Evolutionary conservation across 306 rosid genomes (phyloP), one percentile per base, ranked within the genome.

Genomic region (Trichosanthes cucumerina): DNA sequence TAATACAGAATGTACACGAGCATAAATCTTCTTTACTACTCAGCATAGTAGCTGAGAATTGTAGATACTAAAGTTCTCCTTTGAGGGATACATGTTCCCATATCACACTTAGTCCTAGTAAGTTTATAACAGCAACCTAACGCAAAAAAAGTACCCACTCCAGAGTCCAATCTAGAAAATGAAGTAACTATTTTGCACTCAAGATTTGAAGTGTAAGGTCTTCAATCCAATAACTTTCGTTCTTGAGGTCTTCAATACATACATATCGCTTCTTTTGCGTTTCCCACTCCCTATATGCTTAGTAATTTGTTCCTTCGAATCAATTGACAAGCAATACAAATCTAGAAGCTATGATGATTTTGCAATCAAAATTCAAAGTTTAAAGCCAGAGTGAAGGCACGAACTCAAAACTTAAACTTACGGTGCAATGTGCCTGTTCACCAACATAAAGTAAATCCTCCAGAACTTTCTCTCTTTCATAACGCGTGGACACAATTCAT

Each of bases 401-500:
- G 21, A 80, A 54, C 41, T 13, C 33, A 47, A 62, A 44, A 70
- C 34, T 47, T 24, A 15, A 70, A 85, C 95, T 88, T 84, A 92
- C 88, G 84, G 91, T 74, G 88, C 87, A 64, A 85, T 80, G 41
- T 88, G 93, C 64, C 64, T 83, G 85, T 87, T 82, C 79, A 88
- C 83, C 58, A 90, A 81, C 77, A 86, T 82, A 82, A 90, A 88
- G 83, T 92, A 88, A 81, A 92, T 88, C 78, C 88, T 90, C 93
- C 97, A 92, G 83, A 88, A 90, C 83, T 85, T 90, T 81, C 93
- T 90, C 83, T 88, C 93, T 79, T 82, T 92, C 93, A 92, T 92
- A 75, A 85, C 83, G 49, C 89, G 88, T 43, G 93, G 93, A 79
- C 96, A 88, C 79, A 92, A 78, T 79, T 84, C 93, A 66, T 92